A percentile compares a stretch with the other conserved stretches of the same genome.
Evolutionary conservation across 2,329 filamentous ascomycete genomes (phyloP).

Genomic region (Fusarium sp.): DNA sequence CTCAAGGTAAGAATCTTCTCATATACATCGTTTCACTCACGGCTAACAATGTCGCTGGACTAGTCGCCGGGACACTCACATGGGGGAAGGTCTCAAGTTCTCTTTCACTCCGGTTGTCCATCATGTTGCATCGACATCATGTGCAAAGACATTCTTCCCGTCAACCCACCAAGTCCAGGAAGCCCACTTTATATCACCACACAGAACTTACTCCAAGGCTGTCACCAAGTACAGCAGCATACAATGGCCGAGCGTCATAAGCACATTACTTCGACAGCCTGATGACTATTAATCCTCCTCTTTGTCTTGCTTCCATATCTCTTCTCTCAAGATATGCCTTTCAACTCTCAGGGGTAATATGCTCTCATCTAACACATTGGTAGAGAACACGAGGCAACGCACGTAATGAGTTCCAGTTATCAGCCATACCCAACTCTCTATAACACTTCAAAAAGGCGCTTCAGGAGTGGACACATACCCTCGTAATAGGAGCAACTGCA

Average conservation of each 20-base stretch:
- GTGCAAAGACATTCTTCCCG: neutral
- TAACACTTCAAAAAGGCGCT: too few species aligned
- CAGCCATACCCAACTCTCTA: neutral
- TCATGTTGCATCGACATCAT: neutral
- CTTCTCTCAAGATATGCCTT: neutral
- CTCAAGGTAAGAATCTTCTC: neutral
- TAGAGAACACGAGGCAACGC: neutral
- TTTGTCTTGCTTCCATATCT: neutral
- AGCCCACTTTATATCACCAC: neutral
- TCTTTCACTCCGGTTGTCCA: neutral
- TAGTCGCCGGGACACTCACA: neutral
- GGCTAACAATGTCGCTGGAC: neutral
- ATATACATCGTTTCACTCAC: neutral
- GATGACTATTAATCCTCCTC: neutral
- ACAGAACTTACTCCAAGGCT: neutral
- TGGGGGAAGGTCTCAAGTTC: neutral
- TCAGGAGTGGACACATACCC: neutral
- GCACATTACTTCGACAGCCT: neutral
- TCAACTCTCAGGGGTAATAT: neutral
- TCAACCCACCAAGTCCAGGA: neutral
- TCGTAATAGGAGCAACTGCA: neutral
- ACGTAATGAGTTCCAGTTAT: neutral
- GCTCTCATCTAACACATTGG: neutral
- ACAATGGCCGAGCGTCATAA: neutral
- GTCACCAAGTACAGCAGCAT: neutral